A percentile compares a stretch with the other conserved stretches of the same genome.
phyloP scores from a whole-genome alignment of 2,329 filamentous ascomycete genomes.

The Elsinoe perseae region DNA sequence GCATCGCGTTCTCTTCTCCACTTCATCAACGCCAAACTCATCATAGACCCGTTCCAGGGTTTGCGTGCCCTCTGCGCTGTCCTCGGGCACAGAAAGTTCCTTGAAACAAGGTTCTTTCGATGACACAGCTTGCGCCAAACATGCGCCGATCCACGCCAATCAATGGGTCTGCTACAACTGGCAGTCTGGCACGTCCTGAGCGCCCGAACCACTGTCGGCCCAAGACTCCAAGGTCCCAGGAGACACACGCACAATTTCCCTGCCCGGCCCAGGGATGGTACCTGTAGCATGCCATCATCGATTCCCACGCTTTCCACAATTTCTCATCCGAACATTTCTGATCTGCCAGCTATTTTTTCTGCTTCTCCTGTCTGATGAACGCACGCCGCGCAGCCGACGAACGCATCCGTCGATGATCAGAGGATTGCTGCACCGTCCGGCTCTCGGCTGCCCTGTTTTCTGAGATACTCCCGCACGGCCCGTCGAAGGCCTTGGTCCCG shows the following conservation, averaged over 20 bases:
- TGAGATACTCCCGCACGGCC: not conserved
- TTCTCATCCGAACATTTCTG: no score
- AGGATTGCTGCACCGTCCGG: not conserved
- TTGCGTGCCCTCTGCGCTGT: not conserved
- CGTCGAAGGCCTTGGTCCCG: not conserved
- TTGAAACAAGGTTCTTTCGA: slow-evolving; percentile 1
- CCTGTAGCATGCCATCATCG: not conserved
- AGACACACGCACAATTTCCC: not conserved
- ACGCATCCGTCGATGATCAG: not conserved
- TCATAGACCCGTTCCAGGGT: not conserved
- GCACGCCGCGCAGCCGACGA: not conserved
- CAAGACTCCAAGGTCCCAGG: not conserved
- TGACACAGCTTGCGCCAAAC: slow-evolving; percentile 7
- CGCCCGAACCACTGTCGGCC: not conserved
- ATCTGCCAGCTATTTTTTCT: not conserved
- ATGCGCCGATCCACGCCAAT: not conserved
- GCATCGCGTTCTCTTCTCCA: not conserved
- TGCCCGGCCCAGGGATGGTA: not conserved
- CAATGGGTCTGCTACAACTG: not conserved
- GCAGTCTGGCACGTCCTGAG: no score
- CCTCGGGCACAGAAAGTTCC: not conserved
- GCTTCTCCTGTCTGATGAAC: not conserved
- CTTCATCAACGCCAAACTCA: slow-evolving; percentile 1
- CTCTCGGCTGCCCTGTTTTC: not conserved
- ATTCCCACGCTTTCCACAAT: not conserved